These are phyloP conservation scores for Novymonas esmeraldas DNA, from an alignment of 208 protist species.

Conservation along the genomic window DNA sequence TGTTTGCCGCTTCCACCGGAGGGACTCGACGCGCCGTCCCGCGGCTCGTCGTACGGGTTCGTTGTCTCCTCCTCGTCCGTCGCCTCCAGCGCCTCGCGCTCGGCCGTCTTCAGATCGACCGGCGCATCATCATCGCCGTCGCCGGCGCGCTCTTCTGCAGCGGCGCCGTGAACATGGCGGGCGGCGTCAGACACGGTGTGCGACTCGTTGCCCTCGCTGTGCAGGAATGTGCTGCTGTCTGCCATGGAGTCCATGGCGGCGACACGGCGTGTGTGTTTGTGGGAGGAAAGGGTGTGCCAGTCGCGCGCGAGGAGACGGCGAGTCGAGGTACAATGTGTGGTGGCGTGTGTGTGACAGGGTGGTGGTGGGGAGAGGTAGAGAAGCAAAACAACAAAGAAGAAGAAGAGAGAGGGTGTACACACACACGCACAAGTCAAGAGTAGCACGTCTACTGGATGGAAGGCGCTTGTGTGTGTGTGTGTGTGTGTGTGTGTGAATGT, in stretches of 20 bases:
- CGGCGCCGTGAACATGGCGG: too few species aligned
- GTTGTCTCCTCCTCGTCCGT: constrained; percentile 41
- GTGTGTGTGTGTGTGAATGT: too few species aligned
- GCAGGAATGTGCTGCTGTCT: constrained; percentile 29
- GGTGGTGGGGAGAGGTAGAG: neutral
- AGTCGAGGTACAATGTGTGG: neutral
- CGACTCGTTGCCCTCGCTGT: constrained; percentile 18
- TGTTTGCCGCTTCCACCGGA: neutral
- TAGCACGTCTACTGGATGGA: too few species aligned
- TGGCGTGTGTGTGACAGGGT: neutral
- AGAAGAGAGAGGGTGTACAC: neutral
- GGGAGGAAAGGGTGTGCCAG: neutral
- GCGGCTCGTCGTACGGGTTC: constrained; percentile 38
- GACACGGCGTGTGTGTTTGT: neutral
- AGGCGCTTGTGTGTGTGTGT: too few species aligned
- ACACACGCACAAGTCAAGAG: too few species aligned
- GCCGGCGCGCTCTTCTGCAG: neutral
- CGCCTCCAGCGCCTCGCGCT: constrained; percentile 39
- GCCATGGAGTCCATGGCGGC: constrained; percentile 26
- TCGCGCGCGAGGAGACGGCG: neutral
- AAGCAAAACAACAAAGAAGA: neutral
- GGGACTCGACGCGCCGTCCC: constrained; percentile 10
- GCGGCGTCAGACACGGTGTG: neutral
- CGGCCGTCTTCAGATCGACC: neutral
- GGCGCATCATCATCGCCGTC: neutral